phyloP scores from a whole-genome alignment of 345 rosid species.

The Draba incana region DNA sequence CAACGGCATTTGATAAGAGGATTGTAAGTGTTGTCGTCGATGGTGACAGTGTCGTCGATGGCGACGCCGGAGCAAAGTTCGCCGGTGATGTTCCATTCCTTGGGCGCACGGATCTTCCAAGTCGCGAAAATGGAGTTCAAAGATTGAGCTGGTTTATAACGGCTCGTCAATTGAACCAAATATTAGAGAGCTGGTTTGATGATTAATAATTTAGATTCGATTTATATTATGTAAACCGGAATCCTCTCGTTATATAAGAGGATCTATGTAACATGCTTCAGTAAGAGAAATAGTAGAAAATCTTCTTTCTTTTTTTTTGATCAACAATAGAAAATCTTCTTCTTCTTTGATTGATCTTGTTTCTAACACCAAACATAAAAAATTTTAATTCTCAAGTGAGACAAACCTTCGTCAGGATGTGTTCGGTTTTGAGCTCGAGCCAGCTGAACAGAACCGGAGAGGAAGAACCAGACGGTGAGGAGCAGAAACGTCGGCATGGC shows the following conservation, averaged over 20 bases:
- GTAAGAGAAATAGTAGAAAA: too few relatives aligned
- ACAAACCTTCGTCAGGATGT: neutral
- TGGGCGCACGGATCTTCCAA: conserved; percentile 22
- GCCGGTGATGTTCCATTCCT: conserved; percentile 57
- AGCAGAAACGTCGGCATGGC: conserved; percentile 21
- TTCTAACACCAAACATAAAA: too few relatives aligned
- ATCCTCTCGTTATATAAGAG: too few relatives aligned
- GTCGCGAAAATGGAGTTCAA: conserved; percentile 39
- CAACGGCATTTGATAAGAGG: conserved; percentile 66
- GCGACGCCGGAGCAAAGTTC: conserved; percentile 64
- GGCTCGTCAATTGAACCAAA: too few relatives aligned
- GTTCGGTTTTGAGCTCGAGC: conserved; percentile 40
- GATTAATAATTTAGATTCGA: neutral
- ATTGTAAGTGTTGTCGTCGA: conserved; percentile 32
- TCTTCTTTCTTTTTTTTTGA: too few relatives aligned
- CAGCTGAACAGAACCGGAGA: conserved; percentile 1
- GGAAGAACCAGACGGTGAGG: conserved; percentile 27
- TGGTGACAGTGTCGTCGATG: neutral
- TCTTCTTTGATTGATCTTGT: too few relatives aligned
- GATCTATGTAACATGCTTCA: too few relatives aligned
- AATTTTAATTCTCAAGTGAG: too few relatives aligned
- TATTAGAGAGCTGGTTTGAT: too few relatives aligned
- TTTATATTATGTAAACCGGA: too few relatives aligned
- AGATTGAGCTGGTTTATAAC: conserved; percentile 20
- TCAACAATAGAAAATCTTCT: too few relatives aligned